Evolutionary conservation across 805 yeast genomes (phyloP), one percentile per base, ranked within the genome.

Genomic region (Ogataea siamensis): DNA sequence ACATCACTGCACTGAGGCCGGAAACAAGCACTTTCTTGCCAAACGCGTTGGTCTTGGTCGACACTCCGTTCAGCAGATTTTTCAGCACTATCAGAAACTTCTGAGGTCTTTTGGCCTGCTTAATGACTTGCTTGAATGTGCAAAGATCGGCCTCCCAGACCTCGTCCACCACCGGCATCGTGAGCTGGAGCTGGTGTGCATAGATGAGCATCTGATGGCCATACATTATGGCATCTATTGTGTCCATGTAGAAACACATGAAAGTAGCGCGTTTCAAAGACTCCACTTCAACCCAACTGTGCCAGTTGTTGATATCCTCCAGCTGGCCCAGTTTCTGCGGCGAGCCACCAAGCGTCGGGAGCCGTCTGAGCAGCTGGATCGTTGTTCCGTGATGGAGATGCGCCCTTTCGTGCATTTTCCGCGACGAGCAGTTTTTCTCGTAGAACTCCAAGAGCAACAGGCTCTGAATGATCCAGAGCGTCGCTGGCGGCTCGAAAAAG

Each of bases 331-430:
- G 17, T 50, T 62, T 30, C 57, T 57, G 61, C 0, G 87, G 85
- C 40, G 82, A 76, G 0, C 88, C 88, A 10, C 88, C 88, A 22
- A 87, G 60, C 1, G 83, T 74, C 1, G 94, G 87, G 0, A 87
- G 77, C 49, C 95, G 68, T 48, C 94, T 65, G 34, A 87, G 62
- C 28, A 87, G 62, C 58, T 87, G 95, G 27, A 86, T 79, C 0
- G 89, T 79, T 0, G 95, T 83, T 4, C 93, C 95, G 58, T 87
- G 96, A 55, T 87, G 95, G 14, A 87, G 64, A 58, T 83, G 91
- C 0, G 87, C 84, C 32, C 96, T 62, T 61, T 87, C 96, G 56
- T 87, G 96, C 50, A 84, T 60, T 27, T 65, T 63, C 50, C 96
- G 65, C 30, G 76, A 73, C 0, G 87, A 68, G 49, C 83, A 79